phyloP scores from a whole-genome alignment of 495 filamentous ascomycete genomes.

The Lophium mytilinum region DNA sequence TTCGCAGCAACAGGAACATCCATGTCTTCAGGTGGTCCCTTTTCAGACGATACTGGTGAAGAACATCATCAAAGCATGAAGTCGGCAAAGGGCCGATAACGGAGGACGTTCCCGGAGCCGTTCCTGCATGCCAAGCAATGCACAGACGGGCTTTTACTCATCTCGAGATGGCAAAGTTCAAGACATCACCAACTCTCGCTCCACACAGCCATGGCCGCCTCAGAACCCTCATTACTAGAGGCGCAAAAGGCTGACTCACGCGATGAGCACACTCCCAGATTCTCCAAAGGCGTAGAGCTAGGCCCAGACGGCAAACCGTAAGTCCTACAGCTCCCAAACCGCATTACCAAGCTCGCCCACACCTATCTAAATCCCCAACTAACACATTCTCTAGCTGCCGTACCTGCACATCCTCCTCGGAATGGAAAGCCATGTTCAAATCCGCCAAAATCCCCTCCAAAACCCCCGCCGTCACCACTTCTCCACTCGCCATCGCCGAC shows the following conservation, averaged over 20 bases:
- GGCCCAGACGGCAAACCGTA: constrained; percentile 96
- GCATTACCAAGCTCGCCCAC: background rate
- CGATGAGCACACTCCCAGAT: constrained; percentile 30
- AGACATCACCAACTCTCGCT: too few relatives aligned
- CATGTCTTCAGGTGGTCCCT: constrained; percentile 30
- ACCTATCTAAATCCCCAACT: background rate
- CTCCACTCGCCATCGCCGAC: constrained; percentile 12
- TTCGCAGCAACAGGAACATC: constrained; percentile 47
- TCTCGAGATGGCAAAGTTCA: too few relatives aligned
- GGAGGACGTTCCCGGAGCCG: too few relatives aligned
- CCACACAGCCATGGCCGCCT: too few relatives aligned
- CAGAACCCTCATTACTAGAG: too few relatives aligned
- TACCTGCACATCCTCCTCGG: constrained; percentile 67
- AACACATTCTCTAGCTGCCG: constrained; percentile 58
- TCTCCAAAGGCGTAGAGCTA: constrained; percentile 75
- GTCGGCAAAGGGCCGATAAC: too few relatives aligned
- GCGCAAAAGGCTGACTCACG: too few relatives aligned
- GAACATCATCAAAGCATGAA: too few relatives aligned
- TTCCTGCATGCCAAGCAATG: too few relatives aligned
- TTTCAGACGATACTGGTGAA: too few relatives aligned
- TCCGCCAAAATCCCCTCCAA: constrained; percentile 26
- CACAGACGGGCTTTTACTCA: too few relatives aligned
- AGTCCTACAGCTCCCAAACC: constrained; percentile 26
- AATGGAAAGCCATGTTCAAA: constrained; percentile 63
- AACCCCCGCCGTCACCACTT: constrained; percentile 5